Evolutionary conservation across 2,329 filamentous ascomycete genomes (phyloP).

Genomic region (Bipolaris sorokiniana): DNA sequence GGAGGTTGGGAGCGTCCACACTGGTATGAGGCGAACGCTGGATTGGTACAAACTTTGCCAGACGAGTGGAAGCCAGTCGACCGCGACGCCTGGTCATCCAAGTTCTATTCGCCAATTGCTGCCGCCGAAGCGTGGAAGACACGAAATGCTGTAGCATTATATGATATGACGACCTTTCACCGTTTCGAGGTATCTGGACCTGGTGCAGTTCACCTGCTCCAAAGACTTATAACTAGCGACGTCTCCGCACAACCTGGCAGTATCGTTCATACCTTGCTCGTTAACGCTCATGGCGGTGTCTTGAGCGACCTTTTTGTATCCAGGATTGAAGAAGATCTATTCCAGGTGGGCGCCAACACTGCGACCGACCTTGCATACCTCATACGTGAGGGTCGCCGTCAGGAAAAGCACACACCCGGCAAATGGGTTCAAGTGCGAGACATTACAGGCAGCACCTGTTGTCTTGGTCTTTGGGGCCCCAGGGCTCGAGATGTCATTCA

Average conservation of each 20-base stretch:
- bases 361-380: constrained; percentile 63
- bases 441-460: constrained; percentile 65
- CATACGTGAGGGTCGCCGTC: constrained; percentile 58
- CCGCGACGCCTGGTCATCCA: constrained; percentile 64
- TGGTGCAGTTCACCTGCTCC: constrained; percentile 61
- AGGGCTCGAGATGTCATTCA: constrained; percentile 59
- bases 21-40: constrained; percentile 65
- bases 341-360: constrained; percentile 64
- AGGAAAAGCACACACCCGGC: constrained; percentile 51
- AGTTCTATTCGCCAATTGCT: constrained; percentile 64
- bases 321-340: constrained; percentile 56
- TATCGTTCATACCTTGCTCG: constrained; percentile 63
- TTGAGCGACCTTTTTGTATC: constrained; percentile 64
- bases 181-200: constrained; percentile 65
- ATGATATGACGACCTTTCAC: constrained; percentile 66
- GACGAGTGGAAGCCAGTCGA: constrained; percentile 61
- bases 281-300: constrained; percentile 61
- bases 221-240: constrained; percentile 60
- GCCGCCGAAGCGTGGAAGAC: constrained; percentile 70
- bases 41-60: constrained; percentile 60
- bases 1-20: constrained; percentile 68
- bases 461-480: constrained; percentile 68
- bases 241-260: constrained; percentile 56
- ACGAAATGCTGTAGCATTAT: constrained; percentile 66
- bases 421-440: constrained; percentile 62